Base-by-base conservation (phyloP, 768 basidiomycete genomes). In the Ephemerocybe angulata region DNA sequence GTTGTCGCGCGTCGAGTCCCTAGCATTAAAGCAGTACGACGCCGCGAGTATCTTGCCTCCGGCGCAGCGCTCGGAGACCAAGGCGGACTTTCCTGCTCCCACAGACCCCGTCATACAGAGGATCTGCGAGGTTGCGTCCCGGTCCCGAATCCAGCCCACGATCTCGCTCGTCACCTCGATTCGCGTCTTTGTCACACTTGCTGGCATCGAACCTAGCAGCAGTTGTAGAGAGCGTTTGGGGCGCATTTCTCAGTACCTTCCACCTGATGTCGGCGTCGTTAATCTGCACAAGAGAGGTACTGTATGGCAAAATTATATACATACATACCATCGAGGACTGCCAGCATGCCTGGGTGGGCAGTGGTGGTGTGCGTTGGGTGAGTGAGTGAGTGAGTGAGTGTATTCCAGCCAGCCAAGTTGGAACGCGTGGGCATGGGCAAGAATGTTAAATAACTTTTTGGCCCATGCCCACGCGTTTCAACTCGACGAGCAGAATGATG, bases 91-190 rank as follows among this genome's bases (percentile, higher is more conserved):
- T 21, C 54, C 54, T 5, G 29, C 28, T 1, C 54, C 54, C 3
- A 47, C 54, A 8, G 54, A 24, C 1, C 54, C 54, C 4, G 47
- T 40, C 24, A 55, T 40, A 28, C 54, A 55, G 4, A 55, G 54
- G 4, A 55, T 3, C 17, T 29, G 10, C 30, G 21, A 44, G 2
- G 43, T 29, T 6, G 19, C 43, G 6, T 24, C 19, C 29, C 37
- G 31, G 27, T 27, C 47, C 4, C 25, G 31, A 10, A 37, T 30
- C 54, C 54, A 55, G 3, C 22, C 40, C 15, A 29, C 17, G 31
- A 55, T 48, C 29, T 50, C 24, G 7, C 19, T 21, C n/a, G 28
- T 47, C 2, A 28, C 47, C 13, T 49, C 33, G 3, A 29, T 25
- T 3, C 54, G 54, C 2, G 15, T 25, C 46, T n/a, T 35, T 25